Conservation (phyloP, 306 rosid species). For the Alnus glutinosa region DNA sequence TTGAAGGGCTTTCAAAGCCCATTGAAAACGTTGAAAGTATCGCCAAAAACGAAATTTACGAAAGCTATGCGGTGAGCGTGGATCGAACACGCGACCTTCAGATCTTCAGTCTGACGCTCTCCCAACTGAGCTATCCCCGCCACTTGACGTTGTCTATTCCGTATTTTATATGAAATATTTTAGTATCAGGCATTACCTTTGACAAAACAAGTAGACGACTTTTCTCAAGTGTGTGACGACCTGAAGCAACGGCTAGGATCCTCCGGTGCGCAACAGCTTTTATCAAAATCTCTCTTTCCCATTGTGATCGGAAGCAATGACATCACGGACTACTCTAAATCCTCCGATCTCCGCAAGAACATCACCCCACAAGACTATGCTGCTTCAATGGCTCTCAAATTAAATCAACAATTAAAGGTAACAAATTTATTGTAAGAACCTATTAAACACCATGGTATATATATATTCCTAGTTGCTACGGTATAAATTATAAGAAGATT, state of each 20-base stretch:
- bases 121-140: slow-evolving; percentile 23
- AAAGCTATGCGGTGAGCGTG: slow-evolving; percentile 3
- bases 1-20: too few relatives aligned
- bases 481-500: too few relatives aligned
- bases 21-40: too few relatives aligned
- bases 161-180: background rate
- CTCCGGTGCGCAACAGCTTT: slow-evolving; percentile 28
- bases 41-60: too few relatives aligned
- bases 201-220: slow-evolving; percentile 48
- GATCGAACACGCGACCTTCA: slow-evolving; percentile 18
- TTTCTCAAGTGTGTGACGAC: slow-evolving; percentile 29
- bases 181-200: slow-evolving; percentile 44
- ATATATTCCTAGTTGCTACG: too few relatives aligned
- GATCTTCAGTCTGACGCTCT: slow-evolving; percentile 22
- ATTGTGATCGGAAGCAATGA: slow-evolving; percentile 77
- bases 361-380: slow-evolving; percentile 43
- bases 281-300: slow-evolving; percentile 60
- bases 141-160: accelerated
- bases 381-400: slow-evolving; percentile 41
- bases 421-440: background rate
- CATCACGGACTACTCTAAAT: slow-evolving; percentile 49
- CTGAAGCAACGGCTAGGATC: slow-evolving; percentile 39
- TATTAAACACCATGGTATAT: too few relatives aligned
- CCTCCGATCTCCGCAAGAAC: slow-evolving; percentile 31
- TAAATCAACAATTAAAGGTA: slow-evolving; percentile 58